Conservation (phyloP, 2,329 filamentous ascomycete species). For the Penicillium sp. region DNA sequence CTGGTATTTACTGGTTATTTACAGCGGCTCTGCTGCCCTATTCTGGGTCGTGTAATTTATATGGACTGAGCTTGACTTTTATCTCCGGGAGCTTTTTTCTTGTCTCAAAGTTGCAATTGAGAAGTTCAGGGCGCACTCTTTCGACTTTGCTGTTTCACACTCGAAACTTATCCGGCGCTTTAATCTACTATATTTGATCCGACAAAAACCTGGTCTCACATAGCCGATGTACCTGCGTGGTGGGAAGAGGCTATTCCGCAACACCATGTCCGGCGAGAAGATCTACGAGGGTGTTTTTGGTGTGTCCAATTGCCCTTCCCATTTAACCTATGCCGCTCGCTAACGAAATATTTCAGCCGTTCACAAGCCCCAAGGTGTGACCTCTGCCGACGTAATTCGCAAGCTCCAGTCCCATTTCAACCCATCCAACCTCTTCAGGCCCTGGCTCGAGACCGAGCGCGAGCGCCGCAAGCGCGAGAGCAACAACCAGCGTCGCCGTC, state of each 20-base stretch:
- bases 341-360: constrained; percentile 64
- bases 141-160: background rate
- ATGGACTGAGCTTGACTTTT: background rate
- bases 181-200: background rate
- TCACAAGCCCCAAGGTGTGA: constrained; percentile 86
- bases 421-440: constrained; percentile 76
- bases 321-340: background rate
- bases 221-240: constrained; percentile 37
- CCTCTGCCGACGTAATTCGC: constrained; percentile 88
- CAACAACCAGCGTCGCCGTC: constrained; percentile 64
- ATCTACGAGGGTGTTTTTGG: constrained; percentile 60
- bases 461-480: constrained; percentile 61
- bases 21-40: background rate
- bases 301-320: constrained; percentile 8
- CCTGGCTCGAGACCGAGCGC: constrained; percentile 71
- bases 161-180: background rate
- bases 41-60: constrained; percentile 6
- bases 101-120: background rate
- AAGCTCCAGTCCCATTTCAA: constrained; percentile 86
- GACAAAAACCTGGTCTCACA: constrained; percentile 10
- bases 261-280: constrained; percentile 50
- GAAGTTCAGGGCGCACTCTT: background rate
- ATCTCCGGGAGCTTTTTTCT: background rate
- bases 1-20: constrained; percentile 12
- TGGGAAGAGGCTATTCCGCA: constrained; percentile 37